Evolutionary conservation across 352 stramenopile species (phyloP).

Genomic region (Pythium rhizo-oryzae): DNA sequence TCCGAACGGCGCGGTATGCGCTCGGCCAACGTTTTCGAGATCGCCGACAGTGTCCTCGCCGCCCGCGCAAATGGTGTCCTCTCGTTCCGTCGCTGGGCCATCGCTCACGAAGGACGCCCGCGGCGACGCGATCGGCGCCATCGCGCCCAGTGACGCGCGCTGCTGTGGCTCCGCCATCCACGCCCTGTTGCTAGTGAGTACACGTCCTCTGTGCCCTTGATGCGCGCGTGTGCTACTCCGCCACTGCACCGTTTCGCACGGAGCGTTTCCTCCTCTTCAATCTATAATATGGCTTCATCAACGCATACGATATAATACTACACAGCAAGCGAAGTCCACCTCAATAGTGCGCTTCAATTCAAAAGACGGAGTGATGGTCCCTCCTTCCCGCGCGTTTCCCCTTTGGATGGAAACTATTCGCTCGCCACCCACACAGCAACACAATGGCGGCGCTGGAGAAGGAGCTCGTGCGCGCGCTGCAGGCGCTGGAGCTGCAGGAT

Average conservation of each 20-base stretch:
- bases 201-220: too few relatives aligned
- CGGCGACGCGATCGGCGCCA: neutral
- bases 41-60: neutral
- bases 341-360: conserved; percentile 14
- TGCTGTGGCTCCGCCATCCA: neutral
- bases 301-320: neutral
- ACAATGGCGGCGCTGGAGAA: conserved; percentile 62
- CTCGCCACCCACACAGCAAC: too few relatives aligned
- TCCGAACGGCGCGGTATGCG: neutral
- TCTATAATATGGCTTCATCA: conserved; percentile 16
- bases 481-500: conserved; percentile 54
- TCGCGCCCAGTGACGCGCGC: too few relatives aligned
- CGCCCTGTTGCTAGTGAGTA: too few relatives aligned
- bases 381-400: conserved; percentile 16
- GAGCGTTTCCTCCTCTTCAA: neutral
- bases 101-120: neutral
- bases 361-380: conserved; percentile 29
- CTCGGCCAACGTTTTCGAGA: conserved; percentile 10
- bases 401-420: neutral
- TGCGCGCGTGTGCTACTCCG: too few relatives aligned
- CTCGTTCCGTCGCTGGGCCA: neutral
- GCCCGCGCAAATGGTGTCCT: neutral
- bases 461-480: conserved; percentile 64
- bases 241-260: neutral
- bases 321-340: too few relatives aligned